Conservation (phyloP, 495 filamentous ascomycete species). For the Acidiella bohemica region DNA sequence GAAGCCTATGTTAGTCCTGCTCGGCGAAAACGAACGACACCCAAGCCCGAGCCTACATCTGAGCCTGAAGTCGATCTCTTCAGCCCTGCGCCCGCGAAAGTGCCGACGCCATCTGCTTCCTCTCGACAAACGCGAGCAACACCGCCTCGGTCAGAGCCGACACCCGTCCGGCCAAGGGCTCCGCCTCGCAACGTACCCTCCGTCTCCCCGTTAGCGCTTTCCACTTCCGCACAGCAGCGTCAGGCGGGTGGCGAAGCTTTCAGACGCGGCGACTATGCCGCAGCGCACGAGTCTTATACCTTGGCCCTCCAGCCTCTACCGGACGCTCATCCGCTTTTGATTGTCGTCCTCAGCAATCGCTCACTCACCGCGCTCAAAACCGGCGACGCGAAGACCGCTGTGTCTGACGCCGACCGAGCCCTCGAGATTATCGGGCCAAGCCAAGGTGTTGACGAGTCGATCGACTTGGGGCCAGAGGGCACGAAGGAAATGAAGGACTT, state of each 20-base stretch:
- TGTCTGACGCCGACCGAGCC: conserved; percentile 68
- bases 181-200: conserved; percentile 52
- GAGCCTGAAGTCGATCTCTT: conserved; percentile 36
- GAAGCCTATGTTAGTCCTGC: conserved; percentile 87
- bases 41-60: conserved; percentile 29
- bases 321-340: conserved; percentile 65
- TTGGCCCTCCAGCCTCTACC: conserved; percentile 62
- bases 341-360: conserved; percentile 81
- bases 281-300: conserved; percentile 70
- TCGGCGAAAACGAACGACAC: conserved; percentile 49
- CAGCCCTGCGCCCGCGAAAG: conserved; percentile 33
- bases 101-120: conserved; percentile 4
- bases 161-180: conserved; percentile 20
- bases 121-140: no score
- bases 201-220: conserved; percentile 51
- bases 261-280: conserved; percentile 83
- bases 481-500: conserved; percentile 83
- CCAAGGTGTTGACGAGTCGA: conserved; percentile 63
- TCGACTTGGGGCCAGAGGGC: conserved; percentile 52
- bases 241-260: conserved; percentile 72
- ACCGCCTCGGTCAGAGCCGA: conserved; percentile 8
- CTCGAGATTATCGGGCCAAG: conserved; percentile 66
- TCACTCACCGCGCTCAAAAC: conserved; percentile 79
- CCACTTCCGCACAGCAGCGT: conserved; percentile 60
- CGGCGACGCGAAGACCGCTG: conserved; percentile 72